A percentile compares a stretch with the other conserved stretches of the same genome.
Evolutionary conservation across 352 stramenopile species (phyloP).

Genomic region (Globisporangium barbulae): DNA sequence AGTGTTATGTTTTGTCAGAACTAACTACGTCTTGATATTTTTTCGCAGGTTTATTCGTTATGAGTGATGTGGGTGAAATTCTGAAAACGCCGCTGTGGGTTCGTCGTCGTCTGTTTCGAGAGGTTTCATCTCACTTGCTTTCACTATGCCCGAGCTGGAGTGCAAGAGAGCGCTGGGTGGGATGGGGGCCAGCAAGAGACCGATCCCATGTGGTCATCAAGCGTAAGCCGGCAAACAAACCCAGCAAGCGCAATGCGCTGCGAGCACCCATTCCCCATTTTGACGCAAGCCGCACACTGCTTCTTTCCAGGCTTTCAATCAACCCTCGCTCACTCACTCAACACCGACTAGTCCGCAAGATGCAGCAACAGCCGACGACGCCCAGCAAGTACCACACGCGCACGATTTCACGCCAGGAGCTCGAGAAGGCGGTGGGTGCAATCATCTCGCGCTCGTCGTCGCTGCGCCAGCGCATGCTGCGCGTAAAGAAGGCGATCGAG

Average conservation of each 20-base stretch:
- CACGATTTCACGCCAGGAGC: constrained; percentile 20
- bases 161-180: background rate
- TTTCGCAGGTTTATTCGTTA: background rate
- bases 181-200: background rate
- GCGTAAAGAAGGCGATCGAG: constrained; percentile 21
- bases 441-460: constrained; percentile 23
- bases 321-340: background rate
- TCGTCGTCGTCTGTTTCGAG: background rate
- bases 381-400: constrained; percentile 9
- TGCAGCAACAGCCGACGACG: constrained; percentile 5
- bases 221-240: background rate
- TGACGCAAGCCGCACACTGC: constrained; percentile 1
- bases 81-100: too few relatives aligned
- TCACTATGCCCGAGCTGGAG: background rate
- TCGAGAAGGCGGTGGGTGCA: constrained; percentile 18
- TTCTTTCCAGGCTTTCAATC: background rate
- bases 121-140: background rate
- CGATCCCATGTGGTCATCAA: constrained; percentile 3
- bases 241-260: background rate
- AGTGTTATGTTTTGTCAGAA: too few relatives aligned
- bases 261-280: constrained; percentile 9
- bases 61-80: too few relatives aligned
- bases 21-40: background rate
- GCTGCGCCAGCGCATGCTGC: constrained; percentile 21
- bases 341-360: background rate